phyloP scores from a whole-genome alignment of 768 basidiomycete genomes.

The Macrolepiota fuliginosa region DNA sequence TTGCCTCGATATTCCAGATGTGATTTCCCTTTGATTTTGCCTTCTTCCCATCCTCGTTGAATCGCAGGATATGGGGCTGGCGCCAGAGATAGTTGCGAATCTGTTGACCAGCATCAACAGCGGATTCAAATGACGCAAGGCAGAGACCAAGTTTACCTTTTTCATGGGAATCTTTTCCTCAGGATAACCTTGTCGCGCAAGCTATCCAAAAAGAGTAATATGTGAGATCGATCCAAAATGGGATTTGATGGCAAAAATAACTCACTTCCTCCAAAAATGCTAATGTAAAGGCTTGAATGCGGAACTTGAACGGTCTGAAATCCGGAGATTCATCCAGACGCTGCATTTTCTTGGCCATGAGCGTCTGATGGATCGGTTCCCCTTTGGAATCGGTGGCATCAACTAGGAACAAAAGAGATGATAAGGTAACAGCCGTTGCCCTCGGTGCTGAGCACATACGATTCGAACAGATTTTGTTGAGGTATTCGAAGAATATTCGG shows the following conservation, averaged over 20 bases:
- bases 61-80: conserved; percentile 90
- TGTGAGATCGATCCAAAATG: neutral
- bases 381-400: conserved; percentile 93
- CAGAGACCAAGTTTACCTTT: conserved; percentile 55
- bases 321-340: conserved; percentile 94
- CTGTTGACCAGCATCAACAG: conserved; percentile 33
- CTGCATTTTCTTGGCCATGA: conserved; percentile 99
- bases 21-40: conserved; percentile 99
- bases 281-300: conserved; percentile 97
- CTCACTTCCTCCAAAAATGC: conserved; percentile 89
- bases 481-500: conserved; percentile 85
- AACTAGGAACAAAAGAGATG: conserved; percentile 46
- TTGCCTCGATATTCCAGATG: conserved; percentile 99
- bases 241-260: conserved; percentile 7
- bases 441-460: conserved; percentile 47
- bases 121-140: neutral
- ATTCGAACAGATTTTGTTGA: conserved; percentile 88
- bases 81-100: conserved; percentile 96
- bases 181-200: conserved; percentile 81
- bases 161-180: conserved; percentile 97
- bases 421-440: conserved; percentile 8
- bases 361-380: conserved; percentile 94
- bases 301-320: conserved; percentile 98
- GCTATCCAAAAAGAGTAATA: conserved; percentile 38
- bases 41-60: conserved; percentile 99